Evolutionary conservation across 441 rosid genomes (phyloP).

Genomic region (Brassica hybrid): DNA sequence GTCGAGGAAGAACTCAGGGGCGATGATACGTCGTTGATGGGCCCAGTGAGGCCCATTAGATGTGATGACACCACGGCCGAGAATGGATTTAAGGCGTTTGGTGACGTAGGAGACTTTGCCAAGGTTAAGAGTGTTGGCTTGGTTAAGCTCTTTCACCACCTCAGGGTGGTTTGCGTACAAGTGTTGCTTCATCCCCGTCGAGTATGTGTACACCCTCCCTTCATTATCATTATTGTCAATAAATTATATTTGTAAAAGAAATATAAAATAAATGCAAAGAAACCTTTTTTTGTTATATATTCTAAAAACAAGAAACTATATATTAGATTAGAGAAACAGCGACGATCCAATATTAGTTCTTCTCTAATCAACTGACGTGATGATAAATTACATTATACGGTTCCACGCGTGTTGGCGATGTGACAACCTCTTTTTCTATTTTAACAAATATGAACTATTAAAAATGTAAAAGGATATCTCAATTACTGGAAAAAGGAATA

Average conservation of each 20-base stretch:
- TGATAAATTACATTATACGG: background rate
- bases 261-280: background rate
- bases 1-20: slow-evolving; percentile 76
- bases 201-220: slow-evolving; percentile 73
- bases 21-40: slow-evolving; percentile 70
- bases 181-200: slow-evolving; percentile 77
- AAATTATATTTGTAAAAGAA: background rate
- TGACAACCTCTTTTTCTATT: slow-evolving; percentile 16
- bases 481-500: slow-evolving; percentile 5
- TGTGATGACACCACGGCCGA: slow-evolving; percentile 75
- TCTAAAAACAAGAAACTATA: background rate
- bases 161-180: slow-evolving; percentile 69
- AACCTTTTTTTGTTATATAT: background rate
- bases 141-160: slow-evolving; percentile 74
- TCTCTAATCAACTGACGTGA: background rate
- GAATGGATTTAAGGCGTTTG: slow-evolving; percentile 62
- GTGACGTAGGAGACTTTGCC: slow-evolving; percentile 78
- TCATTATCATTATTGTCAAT: slow-evolving; percentile 14
- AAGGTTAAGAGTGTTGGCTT: slow-evolving; percentile 57
- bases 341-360: background rate
- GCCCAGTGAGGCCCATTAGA: slow-evolving; percentile 82
- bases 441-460: background rate
- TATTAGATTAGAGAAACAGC: background rate
- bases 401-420: slow-evolving; percentile 21
- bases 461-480: background rate